Evolutionary conservation across 352 stramenopile genomes (phyloP).

Genomic region (Globisporangium recalcitrans): DNA sequence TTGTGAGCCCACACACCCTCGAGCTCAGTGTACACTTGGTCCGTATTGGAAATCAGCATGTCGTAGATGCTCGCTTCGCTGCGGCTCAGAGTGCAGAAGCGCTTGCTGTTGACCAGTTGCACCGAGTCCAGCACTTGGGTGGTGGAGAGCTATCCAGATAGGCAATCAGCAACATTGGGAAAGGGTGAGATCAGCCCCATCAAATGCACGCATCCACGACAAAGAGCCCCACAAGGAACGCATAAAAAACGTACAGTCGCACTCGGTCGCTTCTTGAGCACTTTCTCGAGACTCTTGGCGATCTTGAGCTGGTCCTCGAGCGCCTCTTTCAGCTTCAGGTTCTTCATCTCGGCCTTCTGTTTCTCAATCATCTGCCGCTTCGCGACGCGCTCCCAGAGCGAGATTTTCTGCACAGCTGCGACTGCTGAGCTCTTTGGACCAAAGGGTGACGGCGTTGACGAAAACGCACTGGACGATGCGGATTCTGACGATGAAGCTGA

Average conservation of each 20-base stretch:
- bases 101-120: conserved; percentile 12
- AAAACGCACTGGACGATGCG: neutral
- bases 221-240: too few relatives aligned
- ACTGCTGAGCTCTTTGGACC: neutral
- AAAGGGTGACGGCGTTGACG: neutral
- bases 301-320: conserved; percentile 25
- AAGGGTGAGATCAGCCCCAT: neutral
- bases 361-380: conserved; percentile 22
- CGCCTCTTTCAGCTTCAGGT: conserved; percentile 25
- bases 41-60: conserved; percentile 14
- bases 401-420: neutral
- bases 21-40: conserved; percentile 13
- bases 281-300: conserved; percentile 19
- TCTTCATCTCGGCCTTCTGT: conserved; percentile 24
- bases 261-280: conserved; percentile 16
- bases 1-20: conserved; percentile 12
- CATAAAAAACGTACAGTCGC: conserved; percentile 7
- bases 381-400: conserved; percentile 29
- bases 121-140: conserved; percentile 14
- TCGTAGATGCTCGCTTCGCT: conserved; percentile 15
- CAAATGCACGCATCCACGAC: too few relatives aligned
- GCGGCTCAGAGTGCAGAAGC: conserved; percentile 11
- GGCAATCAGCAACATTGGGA: neutral
- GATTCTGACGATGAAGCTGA: neutral
- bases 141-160: conserved; percentile 15